Base-by-base conservation (phyloP, 2,329 filamentous ascomycete genomes). In the Nannizziopsis arthrosporioides region DNA sequence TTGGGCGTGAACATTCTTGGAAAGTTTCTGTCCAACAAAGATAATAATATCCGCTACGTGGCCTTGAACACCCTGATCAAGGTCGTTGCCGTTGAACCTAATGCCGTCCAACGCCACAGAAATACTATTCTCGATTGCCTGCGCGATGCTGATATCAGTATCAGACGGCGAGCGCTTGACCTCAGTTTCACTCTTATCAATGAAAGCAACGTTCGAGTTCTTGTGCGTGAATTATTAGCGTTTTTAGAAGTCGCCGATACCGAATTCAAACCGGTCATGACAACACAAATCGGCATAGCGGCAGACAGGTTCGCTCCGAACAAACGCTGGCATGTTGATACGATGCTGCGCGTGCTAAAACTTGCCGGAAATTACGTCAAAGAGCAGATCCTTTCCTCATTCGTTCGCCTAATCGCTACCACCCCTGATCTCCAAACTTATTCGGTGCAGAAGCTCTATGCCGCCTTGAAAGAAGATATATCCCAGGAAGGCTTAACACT, bases 41-140 rank as follows among this genome's bases (percentile, higher is more conserved):
- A 98, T 68, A 98, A 98, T 74, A 98, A 98, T 63, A 98, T 98
- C 59, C 84, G 92, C 66, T 98, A 98, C 62, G 92, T 98, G 44
- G 92, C 92, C 14, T 74, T 98, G 44, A 98, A 98, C 8, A 42
- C 40, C 14, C 14, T 11, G 2, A 30, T 19, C 11, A 27, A 32
- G 40, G n/a, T 32, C 6, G 40, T 15, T 31, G 19, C 12, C 34
- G 34, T 15, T 36, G 12, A 36, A 36, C 34, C 34, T 6, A n/a
- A 15, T 12, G 12, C 11, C 11, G 34, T 12, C 34, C 92, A 98
- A 66, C 77, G 92, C 62, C 92, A 98, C 66, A 81, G 93, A 48
- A 98, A 96, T 70, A 98, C 92, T 0, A 96, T 98, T 53, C 72
- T 98, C 32, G 92, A 98, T 65, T 98, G 92, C 68, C 70, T 98